Evolutionary conservation across 139 green algal genomes (phyloP), one percentile per base, ranked within the genome.

Genomic region (Coelastrella sp.): DNA sequence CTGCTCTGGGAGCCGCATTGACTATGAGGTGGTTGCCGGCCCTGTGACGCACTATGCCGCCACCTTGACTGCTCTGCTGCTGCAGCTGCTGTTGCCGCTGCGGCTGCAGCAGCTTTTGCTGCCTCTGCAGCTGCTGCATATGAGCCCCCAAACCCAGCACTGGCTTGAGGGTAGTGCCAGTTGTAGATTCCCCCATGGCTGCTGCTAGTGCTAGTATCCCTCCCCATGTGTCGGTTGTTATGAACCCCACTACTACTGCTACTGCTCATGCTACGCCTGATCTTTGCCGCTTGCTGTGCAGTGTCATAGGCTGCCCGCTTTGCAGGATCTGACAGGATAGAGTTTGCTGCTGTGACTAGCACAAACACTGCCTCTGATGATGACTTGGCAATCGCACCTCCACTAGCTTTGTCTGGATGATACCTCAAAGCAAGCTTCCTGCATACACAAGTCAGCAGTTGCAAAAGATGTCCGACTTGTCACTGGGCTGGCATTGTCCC

Each of bases 331-430:
- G 90, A 93, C 58, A 96, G 84, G 68, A 92, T 65, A 0, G 81
- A 70, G 72, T 96, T 93, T 25, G 94, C 94, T 63, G 93, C 87
- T 19, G 91, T 82, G 8, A 96, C 74, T 12, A 95, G 89, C 82
- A 93, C 93, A 85, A 96, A 96, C 25, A 95, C 86, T 17, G 68
- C 81, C 56, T 93, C 93, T 58, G 93, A 82, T 20, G 90, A 90
- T 9, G 81, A 76, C 57, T 87, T 90, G 27, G 90, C 82, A 15
- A 82, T 81, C 12, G 59, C 20, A 9, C 14, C 70, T n/a, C 24
- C 57, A 11, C 27, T 85, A 10, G 90, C 93, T 85, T 96, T 96
- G 85, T 96, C 94, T 27, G 94, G 94, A 73, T 96, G 94, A 73
- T 93, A 93, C 72, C 91, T 92, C 25, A 96, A 85, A 61, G 93